Conservation (phyloP, 2,329 filamentous ascomycete genomes). For the Graphium sp. region DNA sequence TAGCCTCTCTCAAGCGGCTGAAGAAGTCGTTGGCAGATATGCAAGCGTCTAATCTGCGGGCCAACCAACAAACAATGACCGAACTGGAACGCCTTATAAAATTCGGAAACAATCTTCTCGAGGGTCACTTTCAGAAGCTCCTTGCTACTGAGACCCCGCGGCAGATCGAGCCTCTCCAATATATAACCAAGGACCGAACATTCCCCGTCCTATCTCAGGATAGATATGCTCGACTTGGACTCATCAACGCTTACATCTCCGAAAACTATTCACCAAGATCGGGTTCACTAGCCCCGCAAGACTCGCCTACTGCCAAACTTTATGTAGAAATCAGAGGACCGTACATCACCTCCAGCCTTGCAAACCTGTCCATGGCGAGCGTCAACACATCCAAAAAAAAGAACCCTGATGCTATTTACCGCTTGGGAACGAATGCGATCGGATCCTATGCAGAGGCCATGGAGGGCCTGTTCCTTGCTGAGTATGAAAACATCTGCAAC, state of each 20-base stretch:
- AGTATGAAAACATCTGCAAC: slow-evolving; percentile 79
- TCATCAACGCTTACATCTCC: slow-evolving; percentile 65
- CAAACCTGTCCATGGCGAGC: slow-evolving; percentile 77
- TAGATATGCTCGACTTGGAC: slow-evolving; percentile 54
- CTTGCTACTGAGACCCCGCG: slow-evolving; percentile 60
- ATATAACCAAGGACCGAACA: slow-evolving; percentile 71
- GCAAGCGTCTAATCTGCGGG: slow-evolving; percentile 75
- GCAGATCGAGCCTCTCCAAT: slow-evolving; percentile 78
- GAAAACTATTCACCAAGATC: too few species aligned
- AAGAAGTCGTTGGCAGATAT: slow-evolving; percentile 73
- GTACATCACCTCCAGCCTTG: slow-evolving; percentile 67
- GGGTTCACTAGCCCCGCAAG: slow-evolving; percentile 23
- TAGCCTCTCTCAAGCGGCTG: slow-evolving; percentile 77
- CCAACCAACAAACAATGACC: slow-evolving; percentile 75
- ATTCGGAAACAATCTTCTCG: slow-evolving; percentile 65
- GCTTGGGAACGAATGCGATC: slow-evolving; percentile 78
- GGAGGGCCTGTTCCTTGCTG: slow-evolving; percentile 71
- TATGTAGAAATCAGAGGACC: slow-evolving; percentile 77
- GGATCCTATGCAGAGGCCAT: slow-evolving; percentile 75
- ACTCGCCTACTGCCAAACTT: slow-evolving; percentile 60
- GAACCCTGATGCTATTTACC: slow-evolving; percentile 68
- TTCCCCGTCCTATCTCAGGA: slow-evolving; percentile 72
- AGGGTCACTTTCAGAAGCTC: slow-evolving; percentile 66
- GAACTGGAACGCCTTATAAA: slow-evolving; percentile 67
- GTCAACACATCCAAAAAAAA: slow-evolving; percentile 71